Percentiles rank a stretch among this genome's conserved stretches.
phyloP scores from a whole-genome alignment of 2,329 filamentous ascomycete species.

The Esteya vermicola region DNA sequence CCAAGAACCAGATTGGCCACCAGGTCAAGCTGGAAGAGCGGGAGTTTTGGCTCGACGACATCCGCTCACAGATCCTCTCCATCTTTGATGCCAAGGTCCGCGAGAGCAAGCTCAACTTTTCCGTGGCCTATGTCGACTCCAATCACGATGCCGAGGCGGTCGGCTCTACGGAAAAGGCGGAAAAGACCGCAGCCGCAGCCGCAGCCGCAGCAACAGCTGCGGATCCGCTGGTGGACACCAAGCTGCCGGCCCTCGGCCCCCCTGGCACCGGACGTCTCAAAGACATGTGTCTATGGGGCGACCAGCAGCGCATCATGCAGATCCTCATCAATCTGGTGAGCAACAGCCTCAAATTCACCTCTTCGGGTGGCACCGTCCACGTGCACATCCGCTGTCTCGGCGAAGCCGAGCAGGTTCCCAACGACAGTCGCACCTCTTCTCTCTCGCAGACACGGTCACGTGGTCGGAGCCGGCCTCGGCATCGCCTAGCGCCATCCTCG shows the following conservation, averaged over 20 bases:
- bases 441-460: constrained; percentile 31
- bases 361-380: constrained; percentile 57
- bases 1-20: constrained; percentile 87
- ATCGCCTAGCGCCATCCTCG: constrained; percentile 32
- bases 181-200: too few species aligned
- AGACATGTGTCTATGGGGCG: constrained; percentile 85
- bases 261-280: constrained; percentile 54
- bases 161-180: background rate
- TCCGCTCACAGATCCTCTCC: constrained; percentile 66
- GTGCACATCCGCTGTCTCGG: constrained; percentile 63
- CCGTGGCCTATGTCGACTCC: constrained; percentile 53
- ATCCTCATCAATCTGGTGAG: constrained; percentile 89
- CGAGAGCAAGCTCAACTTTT: constrained; percentile 62
- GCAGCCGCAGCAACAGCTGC: too few species aligned
- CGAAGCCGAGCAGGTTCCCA: constrained; percentile 30
- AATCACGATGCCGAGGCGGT: constrained; percentile 11
- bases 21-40: constrained; percentile 69
- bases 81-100: constrained; percentile 86
- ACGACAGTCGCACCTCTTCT: constrained; percentile 38
- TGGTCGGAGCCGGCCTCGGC: constrained; percentile 25
- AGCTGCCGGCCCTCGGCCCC: constrained; percentile 46
- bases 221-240: constrained; percentile 19
- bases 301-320: constrained; percentile 79
- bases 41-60: constrained; percentile 73
- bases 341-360: constrained; percentile 86